A percentile compares a stretch with the other conserved stretches of the same genome.
These are phyloP conservation scores for Medicago ruthenica DNA, from an alignment of 306 rosid genomes.

Conservation along the genomic window DNA sequence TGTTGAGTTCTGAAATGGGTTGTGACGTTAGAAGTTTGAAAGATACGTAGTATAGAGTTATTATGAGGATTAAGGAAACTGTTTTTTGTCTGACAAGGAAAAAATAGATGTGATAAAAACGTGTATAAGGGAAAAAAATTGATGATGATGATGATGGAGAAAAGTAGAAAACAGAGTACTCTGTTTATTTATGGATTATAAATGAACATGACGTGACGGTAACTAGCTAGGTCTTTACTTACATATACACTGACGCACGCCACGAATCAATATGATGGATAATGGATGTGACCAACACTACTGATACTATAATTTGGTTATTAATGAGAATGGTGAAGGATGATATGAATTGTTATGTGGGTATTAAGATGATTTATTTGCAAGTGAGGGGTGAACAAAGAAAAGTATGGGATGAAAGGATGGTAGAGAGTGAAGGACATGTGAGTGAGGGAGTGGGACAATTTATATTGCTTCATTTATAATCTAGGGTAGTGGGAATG, in stretches of 20 bases:
- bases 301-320: background rate
- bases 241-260: constrained; percentile 55
- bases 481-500: too few relatives aligned
- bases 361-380: background rate
- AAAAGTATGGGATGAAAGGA: background rate
- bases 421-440: background rate
- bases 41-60: constrained; percentile 29
- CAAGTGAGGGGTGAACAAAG: background rate
- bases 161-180: background rate
- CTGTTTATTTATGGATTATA: constrained; percentile 3
- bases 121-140: background rate
- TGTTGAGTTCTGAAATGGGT: constrained; percentile 12
- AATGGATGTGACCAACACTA: constrained; percentile 43
- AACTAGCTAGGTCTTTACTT: background rate
- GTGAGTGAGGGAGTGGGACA: background rate
- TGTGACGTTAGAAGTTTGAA: constrained; percentile 35
- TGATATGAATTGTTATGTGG: background rate
- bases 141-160: background rate
- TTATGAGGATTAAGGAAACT: background rate
- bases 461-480: too few relatives aligned
- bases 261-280: constrained; percentile 42
- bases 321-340: background rate
- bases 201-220: constrained; percentile 53
- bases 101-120: background rate
- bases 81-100: background rate